phyloP scores from a whole-genome alignment of 2,329 filamentous ascomycete species.

The Emmonsiellopsis sp. region DNA sequence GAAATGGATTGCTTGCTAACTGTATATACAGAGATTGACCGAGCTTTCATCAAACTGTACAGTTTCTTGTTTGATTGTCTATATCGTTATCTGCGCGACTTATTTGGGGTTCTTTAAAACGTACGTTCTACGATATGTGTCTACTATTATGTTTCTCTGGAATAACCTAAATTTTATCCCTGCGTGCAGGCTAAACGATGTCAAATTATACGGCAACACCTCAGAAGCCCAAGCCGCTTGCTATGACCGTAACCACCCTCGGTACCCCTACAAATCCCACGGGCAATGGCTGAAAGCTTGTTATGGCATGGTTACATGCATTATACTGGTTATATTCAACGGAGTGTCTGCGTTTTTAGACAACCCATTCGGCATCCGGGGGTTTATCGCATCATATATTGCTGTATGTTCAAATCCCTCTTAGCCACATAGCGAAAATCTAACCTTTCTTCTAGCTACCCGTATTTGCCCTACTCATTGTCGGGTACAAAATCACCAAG shows the following conservation, averaged over 20 bases:
- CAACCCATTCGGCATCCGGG: conserved; percentile 25
- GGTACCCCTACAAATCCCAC: conserved; percentile 21
- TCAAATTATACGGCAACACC: conserved; percentile 30
- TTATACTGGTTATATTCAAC: conserved; percentile 15
- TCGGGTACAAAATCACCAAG: conserved; percentile 30
- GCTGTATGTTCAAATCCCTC: conserved; percentile 21
- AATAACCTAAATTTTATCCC: neutral
- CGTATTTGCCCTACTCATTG: conserved; percentile 28
- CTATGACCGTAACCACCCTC: conserved; percentile 15
- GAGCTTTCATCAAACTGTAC: conserved; percentile 31
- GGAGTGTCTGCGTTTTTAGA: conserved; percentile 11
- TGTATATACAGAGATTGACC: conserved; percentile 21
- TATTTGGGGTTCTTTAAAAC: conserved; percentile 27
- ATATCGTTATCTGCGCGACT: conserved; percentile 31
- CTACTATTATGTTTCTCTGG: neutral
- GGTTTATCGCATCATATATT: conserved; percentile 33
- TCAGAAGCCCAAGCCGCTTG: conserved; percentile 19
- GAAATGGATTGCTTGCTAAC: neutral
- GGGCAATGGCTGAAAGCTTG: conserved; percentile 19
- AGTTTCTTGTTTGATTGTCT: conserved; percentile 33
- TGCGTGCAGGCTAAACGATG: conserved; percentile 25
- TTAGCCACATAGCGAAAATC: neutral
- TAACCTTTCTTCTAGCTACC: conserved; percentile 19
- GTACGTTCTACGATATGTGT: conserved; percentile 14
- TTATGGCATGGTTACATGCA: conserved; percentile 16